Evolutionary conservation across 148 eudicot species (phyloP).

Genomic region (Persicaria tinctoria): DNA sequence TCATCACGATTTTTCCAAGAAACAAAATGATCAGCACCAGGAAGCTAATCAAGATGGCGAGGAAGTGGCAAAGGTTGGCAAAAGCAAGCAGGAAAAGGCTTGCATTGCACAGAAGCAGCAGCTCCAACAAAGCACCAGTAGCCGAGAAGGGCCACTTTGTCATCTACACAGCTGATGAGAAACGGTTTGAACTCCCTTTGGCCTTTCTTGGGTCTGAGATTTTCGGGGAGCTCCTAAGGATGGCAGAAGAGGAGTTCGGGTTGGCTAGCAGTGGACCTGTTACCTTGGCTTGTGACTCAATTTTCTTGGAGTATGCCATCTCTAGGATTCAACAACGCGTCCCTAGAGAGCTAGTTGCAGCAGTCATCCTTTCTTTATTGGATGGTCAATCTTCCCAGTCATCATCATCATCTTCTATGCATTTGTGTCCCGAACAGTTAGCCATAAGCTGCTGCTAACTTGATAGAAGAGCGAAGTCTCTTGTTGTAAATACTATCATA

Average conservation of each 20-base stretch:
- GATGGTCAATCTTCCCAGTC: not conserved
- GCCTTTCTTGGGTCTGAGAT: conserved; percentile 4
- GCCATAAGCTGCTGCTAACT: not conserved
- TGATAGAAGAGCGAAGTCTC: no score
- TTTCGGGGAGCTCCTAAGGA: not conserved
- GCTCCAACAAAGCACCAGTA: not conserved
- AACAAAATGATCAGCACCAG: conserved; percentile 3
- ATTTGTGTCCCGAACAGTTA: not conserved
- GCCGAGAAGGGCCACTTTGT: conserved; percentile 11
- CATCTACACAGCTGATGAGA: conserved; percentile 9
- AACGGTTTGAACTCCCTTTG: conserved; percentile 13
- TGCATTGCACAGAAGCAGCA: not conserved
- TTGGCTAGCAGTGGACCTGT: not conserved
- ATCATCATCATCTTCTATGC: not conserved
- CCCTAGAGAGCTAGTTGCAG: not conserved
- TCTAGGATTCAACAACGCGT: not conserved
- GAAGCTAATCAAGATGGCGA: conserved; percentile 9
- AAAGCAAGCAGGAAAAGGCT: conserved; percentile 7
- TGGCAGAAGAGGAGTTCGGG: conserved; percentile 15
- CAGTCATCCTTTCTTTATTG: conserved; percentile 2
- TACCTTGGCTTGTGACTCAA: conserved; percentile 13
- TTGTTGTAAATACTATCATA: no score
- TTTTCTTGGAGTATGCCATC: conserved; percentile 12
- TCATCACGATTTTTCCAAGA: no score
- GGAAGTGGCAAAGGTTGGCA: conserved; percentile 1